Conservation (phyloP, 768 basidiomycete species). For the Lepiota brunneoincarnata region DNA sequence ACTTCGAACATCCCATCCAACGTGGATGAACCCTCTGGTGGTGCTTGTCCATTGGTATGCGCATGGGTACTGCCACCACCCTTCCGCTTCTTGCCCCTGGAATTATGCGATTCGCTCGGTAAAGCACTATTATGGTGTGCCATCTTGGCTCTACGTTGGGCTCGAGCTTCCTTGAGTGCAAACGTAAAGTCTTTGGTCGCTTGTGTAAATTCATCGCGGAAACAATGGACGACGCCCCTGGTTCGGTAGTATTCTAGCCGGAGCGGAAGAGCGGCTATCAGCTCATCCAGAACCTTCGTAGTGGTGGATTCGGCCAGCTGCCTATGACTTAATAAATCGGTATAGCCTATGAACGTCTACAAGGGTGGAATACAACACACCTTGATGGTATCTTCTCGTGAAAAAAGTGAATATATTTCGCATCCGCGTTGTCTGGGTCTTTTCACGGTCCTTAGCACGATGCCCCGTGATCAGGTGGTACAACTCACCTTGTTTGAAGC, state of each 20-base stretch:
- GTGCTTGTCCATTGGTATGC: constrained; percentile 61
- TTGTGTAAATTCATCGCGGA: constrained; percentile 75
- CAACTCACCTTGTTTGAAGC: constrained; percentile 52
- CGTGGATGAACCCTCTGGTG: constrained; percentile 62
- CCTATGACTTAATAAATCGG: constrained; percentile 34
- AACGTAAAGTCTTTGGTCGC: constrained; percentile 81
- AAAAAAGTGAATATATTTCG: constrained; percentile 90
- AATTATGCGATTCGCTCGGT: constrained; percentile 27
- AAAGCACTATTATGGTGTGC: constrained; percentile 45
- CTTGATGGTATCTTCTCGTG: constrained; percentile 94
- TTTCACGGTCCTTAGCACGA: constrained; percentile 1
- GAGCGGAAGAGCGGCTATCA: constrained; percentile 72
- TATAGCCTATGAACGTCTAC: not conserved
- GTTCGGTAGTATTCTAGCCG: constrained; percentile 84
- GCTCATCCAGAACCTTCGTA: constrained; percentile 73
- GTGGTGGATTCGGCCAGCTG: constrained; percentile 85
- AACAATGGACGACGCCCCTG: constrained; percentile 87
- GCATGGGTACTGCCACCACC: constrained; percentile 29
- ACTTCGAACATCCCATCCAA: constrained; percentile 44
- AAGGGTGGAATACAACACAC: constrained; percentile 35
- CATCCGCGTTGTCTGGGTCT: constrained; percentile 80
- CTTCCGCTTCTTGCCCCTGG: constrained; percentile 50
- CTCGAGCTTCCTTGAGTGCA: constrained; percentile 75
- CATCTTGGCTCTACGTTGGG: constrained; percentile 60
- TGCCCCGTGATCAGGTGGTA: not conserved